Evolutionary conservation across 805 yeast genomes (phyloP), one percentile per base, ranked within the genome.

Genomic region (Ogataea haglerorum): DNA sequence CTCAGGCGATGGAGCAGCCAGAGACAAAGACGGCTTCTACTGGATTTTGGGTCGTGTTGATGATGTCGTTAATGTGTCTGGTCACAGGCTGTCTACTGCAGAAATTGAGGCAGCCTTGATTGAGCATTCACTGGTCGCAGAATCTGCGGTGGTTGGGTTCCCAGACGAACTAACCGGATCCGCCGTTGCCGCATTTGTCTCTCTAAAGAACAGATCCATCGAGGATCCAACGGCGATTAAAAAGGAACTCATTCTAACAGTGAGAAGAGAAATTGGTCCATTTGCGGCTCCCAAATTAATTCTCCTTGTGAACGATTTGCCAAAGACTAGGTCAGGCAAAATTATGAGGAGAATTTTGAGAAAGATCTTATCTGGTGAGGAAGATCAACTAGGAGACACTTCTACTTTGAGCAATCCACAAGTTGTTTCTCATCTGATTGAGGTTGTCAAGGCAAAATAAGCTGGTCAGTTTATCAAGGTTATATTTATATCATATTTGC

Each of bases 1-100:
- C 69, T 81, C 93, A 1, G 95, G 95, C 56, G 95, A 85, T 65
- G 95, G 95, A 65, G 93, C 91, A 19, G 91, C 89, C 14, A 75
- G 90, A 59, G 95, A 85, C 60, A 70, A 75, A 51, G 91, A 85
- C 59, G 95, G 95, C 5, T 85, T 76, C 69, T 82, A 78, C 67
- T 85, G 93, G 90, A 84, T 85, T 50, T 64, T 84, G 56, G 95
- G 95, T 42, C 75, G 95, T 68, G 93, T 85, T 46, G 95, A 85
- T 63, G 95, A 85, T 61, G 95, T 85, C 45, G 95, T 85, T 38
- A 85, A 85, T 59, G 93, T 85, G 30, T 80, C 88, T 25, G 95
- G 95, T 42, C 95, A 85, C 68, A 73, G 95, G 61, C 70, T 85
- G 54, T 84, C 93, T n/a, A 85, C 95, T 34, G 88, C 95, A 26